These are phyloP conservation scores for Yamadazyma aaseri DNA, from an alignment of 1,139 yeast genomes.

Conservation along the genomic window DNA sequence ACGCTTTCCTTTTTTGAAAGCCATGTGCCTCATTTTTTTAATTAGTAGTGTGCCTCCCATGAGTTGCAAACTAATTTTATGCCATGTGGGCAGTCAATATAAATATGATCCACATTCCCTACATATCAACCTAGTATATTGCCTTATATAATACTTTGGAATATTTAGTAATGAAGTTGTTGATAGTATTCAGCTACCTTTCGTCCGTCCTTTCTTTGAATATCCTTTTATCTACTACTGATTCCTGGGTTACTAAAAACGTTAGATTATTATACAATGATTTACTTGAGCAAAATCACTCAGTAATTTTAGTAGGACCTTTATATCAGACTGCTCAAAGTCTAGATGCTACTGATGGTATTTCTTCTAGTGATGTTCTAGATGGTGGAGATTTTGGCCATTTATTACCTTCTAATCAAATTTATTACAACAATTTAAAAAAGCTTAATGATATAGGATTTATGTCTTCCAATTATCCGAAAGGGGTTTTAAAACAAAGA, in stretches of 20 bases:
- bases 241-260: slow-evolving; percentile 43
- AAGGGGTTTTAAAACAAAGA: slow-evolving; percentile 15
- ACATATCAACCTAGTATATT: too few relatives aligned
- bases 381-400: slow-evolving; percentile 41
- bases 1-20: too few relatives aligned
- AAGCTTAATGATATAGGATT: slow-evolving; percentile 14
- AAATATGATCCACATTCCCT: too few relatives aligned
- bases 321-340: slow-evolving; percentile 20
- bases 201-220: slow-evolving; percentile 18
- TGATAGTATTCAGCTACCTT: neutral
- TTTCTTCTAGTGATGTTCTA: slow-evolving; percentile 2
- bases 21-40: too few relatives aligned
- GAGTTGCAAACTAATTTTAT: too few relatives aligned
- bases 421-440: slow-evolving; percentile 24
- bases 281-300: slow-evolving; percentile 27
- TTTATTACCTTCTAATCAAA: slow-evolving; percentile 31
- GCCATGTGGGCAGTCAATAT: too few relatives aligned
- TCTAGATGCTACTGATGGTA: slow-evolving; percentile 5
- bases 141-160: neutral
- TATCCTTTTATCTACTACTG: slow-evolving; percentile 33
- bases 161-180: slow-evolving; percentile 4
- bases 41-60: too few relatives aligned
- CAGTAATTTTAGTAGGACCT: slow-evolving; percentile 33
- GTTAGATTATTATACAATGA: slow-evolving; percentile 27
- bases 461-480: slow-evolving; percentile 18